These are phyloP conservation scores for Ganoderma meredithae DNA, from an alignment of 1,284 basidiomycete genomes.

Conservation along the genomic window DNA sequence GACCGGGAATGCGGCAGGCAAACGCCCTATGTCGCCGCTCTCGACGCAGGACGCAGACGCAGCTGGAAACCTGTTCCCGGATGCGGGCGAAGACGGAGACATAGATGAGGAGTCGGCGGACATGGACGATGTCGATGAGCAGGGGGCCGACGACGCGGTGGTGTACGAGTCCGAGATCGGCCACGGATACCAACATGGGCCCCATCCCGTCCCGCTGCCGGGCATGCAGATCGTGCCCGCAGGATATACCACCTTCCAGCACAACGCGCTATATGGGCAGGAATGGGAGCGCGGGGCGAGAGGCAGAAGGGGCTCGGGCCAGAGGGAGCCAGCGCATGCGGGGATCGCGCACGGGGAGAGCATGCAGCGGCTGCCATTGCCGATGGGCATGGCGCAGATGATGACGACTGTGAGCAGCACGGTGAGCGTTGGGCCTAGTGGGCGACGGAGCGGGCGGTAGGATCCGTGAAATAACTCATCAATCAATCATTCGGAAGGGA, in stretches of 20 bases:
- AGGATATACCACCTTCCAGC: slow-evolving; percentile 30
- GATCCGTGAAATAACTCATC: not conserved
- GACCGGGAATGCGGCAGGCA: slow-evolving; percentile 18
- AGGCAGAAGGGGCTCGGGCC: not conserved
- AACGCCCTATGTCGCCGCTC: slow-evolving; percentile 34
- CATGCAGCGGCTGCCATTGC: slow-evolving; percentile 29
- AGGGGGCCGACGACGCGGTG: slow-evolving; percentile 1
- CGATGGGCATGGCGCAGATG: slow-evolving; percentile 34
- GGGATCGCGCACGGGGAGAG: slow-evolving; percentile 28
- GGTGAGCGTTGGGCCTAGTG: slow-evolving; percentile 43
- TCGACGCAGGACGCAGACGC: slow-evolving; percentile 29
- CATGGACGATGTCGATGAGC: slow-evolving; percentile 16
- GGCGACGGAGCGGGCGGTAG: slow-evolving; percentile 10
- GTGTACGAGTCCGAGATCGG: slow-evolving; percentile 17
- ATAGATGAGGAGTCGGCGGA: slow-evolving; percentile 4
- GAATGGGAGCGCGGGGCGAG: slow-evolving; percentile 1
- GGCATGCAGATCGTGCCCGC: slow-evolving; percentile 32
- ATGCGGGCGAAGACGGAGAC: slow-evolving; percentile 10
- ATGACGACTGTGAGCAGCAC: slow-evolving; percentile 40
- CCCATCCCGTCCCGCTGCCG: slow-evolving; percentile 28
- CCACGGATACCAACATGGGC: not conserved
- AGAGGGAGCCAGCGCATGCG: slow-evolving; percentile 22
- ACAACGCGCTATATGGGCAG: slow-evolving; percentile 26
- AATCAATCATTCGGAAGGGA: not conserved
- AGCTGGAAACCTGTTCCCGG: slow-evolving; percentile 11